Evolutionary conservation across 345 rosid genomes (phyloP), one percentile per base, ranked within the genome.

Genomic region (Heritiera fomes): DNA sequence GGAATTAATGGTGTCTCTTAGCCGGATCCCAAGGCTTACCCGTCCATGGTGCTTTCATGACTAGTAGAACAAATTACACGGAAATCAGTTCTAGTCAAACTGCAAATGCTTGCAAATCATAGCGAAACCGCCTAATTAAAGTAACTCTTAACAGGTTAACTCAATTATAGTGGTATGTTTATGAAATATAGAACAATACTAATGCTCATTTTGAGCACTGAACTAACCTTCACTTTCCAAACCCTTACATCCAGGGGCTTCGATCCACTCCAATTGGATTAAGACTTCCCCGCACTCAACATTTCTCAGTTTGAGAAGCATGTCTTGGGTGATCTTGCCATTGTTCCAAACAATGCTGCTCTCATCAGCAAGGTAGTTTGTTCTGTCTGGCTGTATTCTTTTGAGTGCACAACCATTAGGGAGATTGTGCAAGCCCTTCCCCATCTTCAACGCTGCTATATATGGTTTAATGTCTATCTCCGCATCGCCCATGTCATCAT

Each of bases 401-500:
- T 85, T 85, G 78, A 93, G 75, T 64, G 84, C 83, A 49, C 90
- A 85, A 8, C 91, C 96, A n/a, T 77, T 83, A 17, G 94, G 91
- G 12, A 96, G 84, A 41, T 83, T 80, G 41, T 66, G 23, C 77
- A 90, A 71, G 40, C 84, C 82, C 87, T 89, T 83, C 75, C 84
- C 81, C 88, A 88, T 75, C 80, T 71, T 81, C 6, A 85, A 75
- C 56, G 91, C 84, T 75, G 88, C 93, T 40, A 90, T 11, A 23
- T 84, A 96, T 8, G 93, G 82, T 75, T 81, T 81, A 38, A 94
- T 73, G 40, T 88, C 95, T n/a, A 96, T 85, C 70, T 84, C 80
- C 3, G 95, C 97, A 4, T 92, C 92, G 18, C 98, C 98, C 97
- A 94, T 91, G 78, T 82, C 77, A 80, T 96, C 99, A 66, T 96